phyloP scores from a whole-genome alignment of 108 stramenopile species.

The Nitzschia sp. region DNA sequence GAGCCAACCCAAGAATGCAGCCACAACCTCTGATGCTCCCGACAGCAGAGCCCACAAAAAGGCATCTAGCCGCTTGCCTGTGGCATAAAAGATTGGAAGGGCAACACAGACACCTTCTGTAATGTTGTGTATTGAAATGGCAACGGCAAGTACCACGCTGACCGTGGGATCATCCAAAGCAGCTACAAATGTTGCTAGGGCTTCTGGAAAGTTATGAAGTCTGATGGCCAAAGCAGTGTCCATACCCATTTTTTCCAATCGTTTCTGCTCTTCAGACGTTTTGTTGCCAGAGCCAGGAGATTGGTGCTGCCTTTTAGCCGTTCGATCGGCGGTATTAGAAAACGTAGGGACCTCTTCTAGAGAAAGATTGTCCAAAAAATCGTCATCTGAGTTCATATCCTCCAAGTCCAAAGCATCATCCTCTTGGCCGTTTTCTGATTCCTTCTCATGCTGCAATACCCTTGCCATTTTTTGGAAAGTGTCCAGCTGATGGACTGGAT shows the following conservation, averaged over 20 bases:
- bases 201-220: slow-evolving; percentile 89
- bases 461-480: slow-evolving; percentile 33
- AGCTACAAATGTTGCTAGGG: slow-evolving; percentile 84
- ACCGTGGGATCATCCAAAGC: slow-evolving; percentile 70
- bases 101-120: slow-evolving; percentile 88
- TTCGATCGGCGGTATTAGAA: neutral
- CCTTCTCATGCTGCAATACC: slow-evolving; percentile 11
- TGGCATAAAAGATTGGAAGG: slow-evolving; percentile 90
- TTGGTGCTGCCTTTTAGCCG: no score
- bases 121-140: slow-evolving; percentile 84
- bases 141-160: slow-evolving; percentile 68
- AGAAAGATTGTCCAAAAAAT: slow-evolving; percentile 13
- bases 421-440: neutral
- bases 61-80: slow-evolving; percentile 77
- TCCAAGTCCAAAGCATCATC: neutral
- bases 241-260: slow-evolving; percentile 57
- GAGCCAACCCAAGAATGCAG: slow-evolving; percentile 78
- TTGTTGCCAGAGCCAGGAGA: slow-evolving; percentile 20
- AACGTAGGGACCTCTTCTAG: slow-evolving; percentile 2
- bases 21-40: slow-evolving; percentile 79
- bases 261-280: neutral
- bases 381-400: slow-evolving; percentile 4
- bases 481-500: slow-evolving; percentile 46
- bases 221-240: slow-evolving; percentile 83
- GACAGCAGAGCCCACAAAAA: slow-evolving; percentile 78